Evolutionary conservation across 768 basidiomycete species (phyloP), one percentile per base, ranked within the genome.

Genomic region (Terana coerulea): DNA sequence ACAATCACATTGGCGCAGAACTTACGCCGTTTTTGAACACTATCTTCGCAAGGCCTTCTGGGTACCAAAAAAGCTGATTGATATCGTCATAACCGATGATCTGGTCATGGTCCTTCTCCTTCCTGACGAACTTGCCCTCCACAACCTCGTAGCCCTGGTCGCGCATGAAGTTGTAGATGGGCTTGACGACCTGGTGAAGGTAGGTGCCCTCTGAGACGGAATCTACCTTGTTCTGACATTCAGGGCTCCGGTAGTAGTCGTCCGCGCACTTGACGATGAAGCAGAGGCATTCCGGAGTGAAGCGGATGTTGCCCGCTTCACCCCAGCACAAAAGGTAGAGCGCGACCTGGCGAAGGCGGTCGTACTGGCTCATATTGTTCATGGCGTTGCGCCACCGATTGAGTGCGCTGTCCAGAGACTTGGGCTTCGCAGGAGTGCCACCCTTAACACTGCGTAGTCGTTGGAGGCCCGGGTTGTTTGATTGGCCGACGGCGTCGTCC

Each of bases 191-290:
- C 1, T 86, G 79, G 52, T 89, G 81, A 47, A 99, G 81, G 70
- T 95, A 99, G 42, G 98, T 72, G 25, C 95, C 95, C 64, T 98
- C 97, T 9, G 90, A 89, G 2, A 98, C 91, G 4, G 95, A 88
- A 37, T 99, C 97, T 24, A 91, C 70, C 58, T 85, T 76, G 71
- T 91, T 95, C 72, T 99, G 97, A 66, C 97, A 99, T 66, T 98
- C 97, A 24, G 95, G 86, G 53, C 91, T 93, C 53, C 97, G 90
- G 69, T 99, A 99, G 67, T 98, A 98, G 72, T 99, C 97, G 69
- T 99, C 97, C 52, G 97, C 97, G 64, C 97, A 99, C 72, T 99
- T 99, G 86, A 98, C 98, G 65, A 99, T 95, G 80, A 98, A 99
- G 76, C 95, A 98, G 41, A 99, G 72, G 61, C 89, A 91, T 66